Percentiles rank a stretch among this genome's conserved stretches.
Conservation (phyloP, 345 rosid genomes). For the Boechera divaricarpa region DNA sequence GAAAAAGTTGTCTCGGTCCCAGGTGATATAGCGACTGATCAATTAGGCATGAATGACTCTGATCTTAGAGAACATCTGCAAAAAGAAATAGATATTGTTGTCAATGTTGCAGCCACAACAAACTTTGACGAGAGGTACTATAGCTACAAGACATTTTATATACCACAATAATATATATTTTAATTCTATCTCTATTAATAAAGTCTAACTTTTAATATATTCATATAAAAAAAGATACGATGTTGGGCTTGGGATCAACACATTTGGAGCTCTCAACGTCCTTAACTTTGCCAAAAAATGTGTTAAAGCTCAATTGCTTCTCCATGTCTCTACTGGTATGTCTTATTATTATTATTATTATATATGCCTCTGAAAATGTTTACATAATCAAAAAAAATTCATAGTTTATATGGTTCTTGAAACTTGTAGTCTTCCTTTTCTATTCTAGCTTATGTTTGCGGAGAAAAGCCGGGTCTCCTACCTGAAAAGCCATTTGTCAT, state of each 20-base stretch:
- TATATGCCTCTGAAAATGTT: background rate
- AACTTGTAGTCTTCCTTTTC: background rate
- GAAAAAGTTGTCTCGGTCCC: conserved; percentile 39
- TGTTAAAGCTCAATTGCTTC: conserved; percentile 50
- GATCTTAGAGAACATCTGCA: conserved; percentile 38
- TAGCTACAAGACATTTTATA: conserved; percentile 2
- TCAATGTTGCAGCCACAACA: conserved; percentile 47
- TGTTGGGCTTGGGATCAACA: conserved; percentile 61
- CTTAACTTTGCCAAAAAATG: conserved; percentile 63
- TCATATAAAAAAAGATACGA: conserved; percentile 57
- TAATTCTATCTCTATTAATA: background rate
- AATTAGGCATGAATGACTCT: conserved; percentile 30
- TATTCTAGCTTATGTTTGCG: conserved; percentile 64
- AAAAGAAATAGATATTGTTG: conserved; percentile 39
- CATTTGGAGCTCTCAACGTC: conserved; percentile 66
- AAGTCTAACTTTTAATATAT: background rate
- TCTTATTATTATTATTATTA: background rate
- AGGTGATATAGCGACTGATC: conserved; percentile 36
- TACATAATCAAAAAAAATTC: background rate
- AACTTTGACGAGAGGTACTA: conserved; percentile 47
- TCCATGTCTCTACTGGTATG: conserved; percentile 53
- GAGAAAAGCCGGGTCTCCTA: conserved; percentile 53
- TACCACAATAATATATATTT: background rate
- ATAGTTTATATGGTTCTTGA: background rate
- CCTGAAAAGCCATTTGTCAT: conserved; percentile 46